Evolutionary conservation across 1,284 basidiomycete species (phyloP), one percentile per base, ranked within the genome.

Genomic region (Amylostereum areolatum): DNA sequence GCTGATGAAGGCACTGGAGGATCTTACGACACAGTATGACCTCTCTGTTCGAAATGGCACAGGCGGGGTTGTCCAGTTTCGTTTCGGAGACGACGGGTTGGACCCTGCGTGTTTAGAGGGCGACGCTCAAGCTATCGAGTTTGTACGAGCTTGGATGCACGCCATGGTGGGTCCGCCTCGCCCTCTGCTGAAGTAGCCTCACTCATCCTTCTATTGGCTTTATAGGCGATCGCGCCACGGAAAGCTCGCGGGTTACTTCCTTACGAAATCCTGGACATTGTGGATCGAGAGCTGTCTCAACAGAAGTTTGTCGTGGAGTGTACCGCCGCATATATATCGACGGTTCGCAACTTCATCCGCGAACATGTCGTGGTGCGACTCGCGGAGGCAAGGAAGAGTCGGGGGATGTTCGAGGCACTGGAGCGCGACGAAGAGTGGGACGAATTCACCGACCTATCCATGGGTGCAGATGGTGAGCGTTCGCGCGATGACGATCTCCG

Each of bases 1-100:
- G 55, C 70, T 99, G 57, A 99, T 99, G 97, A 99, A 99, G 68
- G 96, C 97, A 2, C 70, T 99, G 57, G 97, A 99, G 66, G 97
- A 99, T 72, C 72, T 99, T 43, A 95, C 93, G 4, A 95, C 92
- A 0, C 92, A 97, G 54, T 99, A 99, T 67, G 97, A 99, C 67
- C 72, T 95, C 30, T 94, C 92, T n/a, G 96, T 99, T 18, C 81
- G 97, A 32, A 99, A 97, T 69, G 95, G 93, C 2, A 85, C 83
- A 0, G 97, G 97, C 4, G 94, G 93, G 43, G 83, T 99, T n/a
- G 96, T 99, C 2, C 97, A 99, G 62, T 99, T 99, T 71, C 78
- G 82, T 42, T 99, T 98, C 62, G 97, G 97, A 42, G 95, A 98
- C 61, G 97, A 99, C 65, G 96, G 93, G 46, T 75, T 99, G 39